Conservation (phyloP, 2,329 filamentous ascomycete genomes). For the Monilinia polystroma region DNA sequence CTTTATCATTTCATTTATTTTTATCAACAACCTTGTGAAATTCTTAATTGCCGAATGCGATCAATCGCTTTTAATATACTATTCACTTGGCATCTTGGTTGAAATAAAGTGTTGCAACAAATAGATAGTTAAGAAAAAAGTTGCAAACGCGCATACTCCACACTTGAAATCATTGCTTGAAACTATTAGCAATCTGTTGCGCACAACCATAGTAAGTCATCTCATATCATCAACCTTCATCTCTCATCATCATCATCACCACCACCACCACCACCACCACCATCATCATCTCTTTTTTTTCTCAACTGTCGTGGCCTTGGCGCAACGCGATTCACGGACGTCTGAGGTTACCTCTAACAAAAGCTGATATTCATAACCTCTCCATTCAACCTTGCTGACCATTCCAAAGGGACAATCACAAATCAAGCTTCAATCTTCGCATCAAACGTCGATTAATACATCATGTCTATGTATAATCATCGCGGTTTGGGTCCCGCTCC, state of each 20-base stretch:
- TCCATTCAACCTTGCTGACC: conserved; percentile 4
- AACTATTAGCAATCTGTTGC: not conserved
- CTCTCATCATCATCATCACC: not conserved
- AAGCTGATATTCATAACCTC: not conserved
- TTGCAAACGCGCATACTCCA: conserved; percentile 12
- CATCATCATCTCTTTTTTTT: not conserved
- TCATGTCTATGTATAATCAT: conserved; percentile 85
- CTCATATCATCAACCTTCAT: not conserved
- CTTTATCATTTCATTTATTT: not conserved
- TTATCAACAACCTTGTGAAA: not conserved
- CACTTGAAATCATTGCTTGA: conserved; percentile 3
- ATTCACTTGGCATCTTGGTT: conserved; percentile 16
- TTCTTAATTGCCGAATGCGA: conserved; percentile 17
- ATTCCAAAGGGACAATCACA: not conserved
- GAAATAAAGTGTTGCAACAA: conserved; percentile 17
- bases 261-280: not conserved
- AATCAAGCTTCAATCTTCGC: not conserved
- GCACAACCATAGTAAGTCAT: conserved; percentile 4
- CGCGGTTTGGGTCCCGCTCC: conserved; percentile 76
- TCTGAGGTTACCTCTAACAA: not conserved
- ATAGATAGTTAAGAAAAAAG: conserved; percentile 4
- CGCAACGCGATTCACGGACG: conserved; percentile 4
- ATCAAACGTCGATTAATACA: conserved; percentile 2
- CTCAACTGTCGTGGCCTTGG: not conserved
- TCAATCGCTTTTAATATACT: not conserved